Conservation (phyloP, 495 filamentous ascomycete species). For the Astrothelium subdiscretum region DNA sequence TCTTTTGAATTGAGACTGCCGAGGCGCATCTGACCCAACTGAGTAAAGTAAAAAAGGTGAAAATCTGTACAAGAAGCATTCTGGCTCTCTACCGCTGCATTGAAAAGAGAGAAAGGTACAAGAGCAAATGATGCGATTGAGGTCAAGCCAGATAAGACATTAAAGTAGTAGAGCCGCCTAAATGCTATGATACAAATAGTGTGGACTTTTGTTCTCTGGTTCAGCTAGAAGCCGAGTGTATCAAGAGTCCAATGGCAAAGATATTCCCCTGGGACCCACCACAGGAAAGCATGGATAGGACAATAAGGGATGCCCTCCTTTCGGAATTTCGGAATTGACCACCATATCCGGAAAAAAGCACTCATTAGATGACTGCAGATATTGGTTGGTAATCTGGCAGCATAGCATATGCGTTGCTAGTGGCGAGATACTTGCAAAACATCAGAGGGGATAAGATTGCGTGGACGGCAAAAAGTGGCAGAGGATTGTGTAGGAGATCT, state of each 20-base stretch:
- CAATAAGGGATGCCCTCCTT: not conserved
- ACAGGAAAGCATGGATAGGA: not conserved
- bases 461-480: not conserved
- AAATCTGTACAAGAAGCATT: not conserved
- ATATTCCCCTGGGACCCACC: not conserved
- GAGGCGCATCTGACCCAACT: not conserved
- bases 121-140: not conserved
- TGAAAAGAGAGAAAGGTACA: not conserved
- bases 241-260: not conserved
- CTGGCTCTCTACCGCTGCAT: not conserved
- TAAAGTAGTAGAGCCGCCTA: not conserved
- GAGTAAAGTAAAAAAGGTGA: not conserved
- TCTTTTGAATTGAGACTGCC: not conserved
- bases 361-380: too few relatives aligned
- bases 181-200: not conserved
- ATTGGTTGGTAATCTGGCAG: too few relatives aligned
- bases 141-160: not conserved
- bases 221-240: not conserved
- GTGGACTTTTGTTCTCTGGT: not conserved
- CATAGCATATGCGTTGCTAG: too few relatives aligned
- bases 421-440: not conserved
- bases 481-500: not conserved
- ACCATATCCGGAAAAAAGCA: too few relatives aligned
- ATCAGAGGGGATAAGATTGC: not conserved
- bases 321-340: too few relatives aligned